These are phyloP conservation scores for Neonectria faginata DNA, from an alignment of 2,329 filamentous ascomycete species.

Conservation along the genomic window DNA sequence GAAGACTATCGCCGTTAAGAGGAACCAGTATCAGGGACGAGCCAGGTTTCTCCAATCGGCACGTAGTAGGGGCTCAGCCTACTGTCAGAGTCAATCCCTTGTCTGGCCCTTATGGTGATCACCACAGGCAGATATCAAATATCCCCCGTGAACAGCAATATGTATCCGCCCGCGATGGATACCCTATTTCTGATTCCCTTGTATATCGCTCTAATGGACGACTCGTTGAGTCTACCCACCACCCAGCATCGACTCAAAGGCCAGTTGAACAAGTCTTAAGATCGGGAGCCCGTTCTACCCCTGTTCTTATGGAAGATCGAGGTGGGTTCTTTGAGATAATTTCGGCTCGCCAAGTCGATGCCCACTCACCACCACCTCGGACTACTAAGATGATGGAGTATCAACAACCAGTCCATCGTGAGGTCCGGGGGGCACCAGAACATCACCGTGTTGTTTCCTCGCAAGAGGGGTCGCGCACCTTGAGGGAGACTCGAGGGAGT, in stretches of 20 bases:
- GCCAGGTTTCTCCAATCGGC: conserved; percentile 30
- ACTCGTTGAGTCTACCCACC: conserved; percentile 33
- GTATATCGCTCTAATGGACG: conserved; percentile 32
- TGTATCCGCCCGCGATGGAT: conserved; percentile 22
- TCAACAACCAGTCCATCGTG: conserved; percentile 23
- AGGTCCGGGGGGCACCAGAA: conserved; percentile 28
- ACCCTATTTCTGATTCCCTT: conserved; percentile 23
- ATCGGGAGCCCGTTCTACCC: conserved; percentile 48
- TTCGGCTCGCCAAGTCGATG: conserved; percentile 30
- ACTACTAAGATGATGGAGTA: conserved; percentile 32
- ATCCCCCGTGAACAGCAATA: conserved; percentile 27
- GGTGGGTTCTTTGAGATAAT: conserved; percentile 54
- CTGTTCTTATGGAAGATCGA: conserved; percentile 55
- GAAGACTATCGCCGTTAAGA: conserved; percentile 37
- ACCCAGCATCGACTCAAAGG: conserved; percentile 39
- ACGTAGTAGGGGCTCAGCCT: conserved; percentile 32
- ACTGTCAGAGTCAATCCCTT: conserved; percentile 22
- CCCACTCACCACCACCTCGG: conserved; percentile 25
- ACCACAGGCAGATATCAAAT: conserved; percentile 18
- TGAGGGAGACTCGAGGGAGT: conserved; percentile 34
- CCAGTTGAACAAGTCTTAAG: conserved; percentile 49
- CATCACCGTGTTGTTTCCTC: conserved; percentile 37
- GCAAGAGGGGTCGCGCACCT: conserved; percentile 37
- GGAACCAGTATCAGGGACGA: conserved; percentile 34
- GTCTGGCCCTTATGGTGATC: conserved; percentile 25